Evolutionary conservation across 352 stramenopile genomes (phyloP).

Genomic region (Globisporangium acanthophoron): DNA sequence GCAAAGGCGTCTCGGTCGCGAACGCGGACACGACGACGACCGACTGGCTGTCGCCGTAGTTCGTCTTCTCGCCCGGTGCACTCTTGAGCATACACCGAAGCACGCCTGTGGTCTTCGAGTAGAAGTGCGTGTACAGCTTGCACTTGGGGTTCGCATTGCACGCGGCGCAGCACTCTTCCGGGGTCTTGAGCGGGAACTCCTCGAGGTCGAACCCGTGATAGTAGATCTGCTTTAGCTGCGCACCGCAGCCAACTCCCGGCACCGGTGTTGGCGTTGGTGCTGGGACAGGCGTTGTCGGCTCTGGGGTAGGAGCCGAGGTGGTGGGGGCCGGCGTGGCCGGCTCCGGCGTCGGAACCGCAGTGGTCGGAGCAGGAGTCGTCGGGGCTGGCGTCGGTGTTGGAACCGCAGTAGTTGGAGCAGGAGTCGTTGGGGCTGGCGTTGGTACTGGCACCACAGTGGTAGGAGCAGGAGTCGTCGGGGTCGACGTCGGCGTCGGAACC

Average conservation of each 20-base stretch:
- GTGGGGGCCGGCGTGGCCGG: neutral
- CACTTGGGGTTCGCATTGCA: constrained; percentile 5
- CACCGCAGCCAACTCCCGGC: constrained; percentile 1
- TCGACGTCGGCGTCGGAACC: too few species aligned
- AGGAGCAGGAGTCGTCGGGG: too few species aligned
- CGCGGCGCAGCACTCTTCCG: constrained; percentile 7
- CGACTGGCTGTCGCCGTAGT: constrained; percentile 6
- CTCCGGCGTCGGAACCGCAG: neutral
- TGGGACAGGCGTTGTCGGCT: neutral
- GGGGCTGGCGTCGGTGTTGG: too few species aligned
- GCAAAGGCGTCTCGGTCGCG: neutral
- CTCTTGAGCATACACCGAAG: constrained; percentile 1
- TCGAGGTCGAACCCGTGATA: constrained; percentile 7
- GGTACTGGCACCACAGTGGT: neutral
- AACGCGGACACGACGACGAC: constrained; percentile 3
- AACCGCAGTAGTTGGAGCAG: neutral
- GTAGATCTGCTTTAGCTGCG: constrained; percentile 10
- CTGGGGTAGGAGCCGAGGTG: neutral
- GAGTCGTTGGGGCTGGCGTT: neutral
- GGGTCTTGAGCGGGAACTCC: neutral
- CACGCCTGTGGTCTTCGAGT: constrained; percentile 4
- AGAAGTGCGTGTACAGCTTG: constrained; percentile 7
- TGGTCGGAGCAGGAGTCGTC: neutral
- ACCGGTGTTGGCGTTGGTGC: constrained; percentile 2
- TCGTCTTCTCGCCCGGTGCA: neutral